phyloP scores from a whole-genome alignment of 768 basidiomycete species.

The Podaxis rugospora region DNA sequence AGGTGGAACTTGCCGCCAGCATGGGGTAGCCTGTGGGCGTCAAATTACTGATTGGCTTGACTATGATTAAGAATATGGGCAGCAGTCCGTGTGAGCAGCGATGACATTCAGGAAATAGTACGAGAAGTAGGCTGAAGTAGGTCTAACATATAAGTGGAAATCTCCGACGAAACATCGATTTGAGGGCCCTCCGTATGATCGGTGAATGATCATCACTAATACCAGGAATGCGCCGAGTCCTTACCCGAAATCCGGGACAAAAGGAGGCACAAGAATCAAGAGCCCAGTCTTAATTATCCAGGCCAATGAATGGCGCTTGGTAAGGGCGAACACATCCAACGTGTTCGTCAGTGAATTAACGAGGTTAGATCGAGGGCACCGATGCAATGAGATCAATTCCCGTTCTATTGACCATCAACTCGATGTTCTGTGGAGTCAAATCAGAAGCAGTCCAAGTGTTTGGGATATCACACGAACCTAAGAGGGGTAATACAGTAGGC shows the following conservation, averaged over 20 bases:
- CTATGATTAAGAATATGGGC: neutral
- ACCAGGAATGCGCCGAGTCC: neutral
- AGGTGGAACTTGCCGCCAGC: neutral
- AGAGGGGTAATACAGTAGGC: conserved; percentile 68
- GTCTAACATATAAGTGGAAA: neutral
- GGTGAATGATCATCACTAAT: neutral
- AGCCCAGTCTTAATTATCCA: neutral
- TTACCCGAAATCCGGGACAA: neutral
- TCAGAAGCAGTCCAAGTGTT: conserved; percentile 10
- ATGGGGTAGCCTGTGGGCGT: neutral
- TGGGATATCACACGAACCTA: conserved; percentile 44
- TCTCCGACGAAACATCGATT: conserved; percentile 1
- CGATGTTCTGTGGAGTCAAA: conserved; percentile 20
- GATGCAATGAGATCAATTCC: neutral
- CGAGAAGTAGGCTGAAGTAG: neutral
- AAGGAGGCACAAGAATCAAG: neutral
- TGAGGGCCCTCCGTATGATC: conserved; percentile 2
- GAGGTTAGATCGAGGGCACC: neutral
- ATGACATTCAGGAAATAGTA: conserved; percentile 1
- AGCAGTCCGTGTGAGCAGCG: neutral
- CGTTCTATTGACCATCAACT: conserved; percentile 12
- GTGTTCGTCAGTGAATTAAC: neutral
- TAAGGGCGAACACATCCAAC: neutral
- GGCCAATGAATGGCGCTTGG: neutral
- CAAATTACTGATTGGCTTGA: neutral